Evolutionary conservation across 2,329 filamentous ascomycete species (phyloP).

Genomic region (Neopestalotiopsis sp.): DNA sequence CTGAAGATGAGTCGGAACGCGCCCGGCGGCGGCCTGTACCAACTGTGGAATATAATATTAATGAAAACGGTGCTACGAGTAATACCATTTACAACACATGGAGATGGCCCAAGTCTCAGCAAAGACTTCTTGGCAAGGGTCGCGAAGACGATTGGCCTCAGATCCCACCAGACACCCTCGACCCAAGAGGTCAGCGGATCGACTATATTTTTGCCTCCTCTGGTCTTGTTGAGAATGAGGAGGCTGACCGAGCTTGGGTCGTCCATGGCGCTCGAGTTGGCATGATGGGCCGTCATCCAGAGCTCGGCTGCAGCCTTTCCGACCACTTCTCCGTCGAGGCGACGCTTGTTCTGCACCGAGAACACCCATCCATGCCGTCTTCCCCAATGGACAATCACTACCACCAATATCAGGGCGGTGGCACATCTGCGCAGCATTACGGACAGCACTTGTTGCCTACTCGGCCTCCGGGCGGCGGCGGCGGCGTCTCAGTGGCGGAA

Average conservation of each 20-base stretch:
- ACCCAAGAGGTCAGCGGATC: slow-evolving; percentile 81
- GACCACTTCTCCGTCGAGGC: slow-evolving; percentile 94
- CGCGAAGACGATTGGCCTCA: slow-evolving; percentile 54
- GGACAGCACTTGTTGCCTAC: slow-evolving; percentile 16
- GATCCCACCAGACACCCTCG: slow-evolving; percentile 68
- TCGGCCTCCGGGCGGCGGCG: slow-evolving; percentile 22
- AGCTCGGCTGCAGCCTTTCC: slow-evolving; percentile 82
- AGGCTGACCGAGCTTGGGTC: slow-evolving; percentile 59
- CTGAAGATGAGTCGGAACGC: slow-evolving; percentile 70
- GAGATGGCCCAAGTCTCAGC: slow-evolving; percentile 80
- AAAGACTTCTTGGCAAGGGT: slow-evolving; percentile 69
- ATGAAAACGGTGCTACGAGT: slow-evolving; percentile 84
- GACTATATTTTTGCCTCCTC: slow-evolving; percentile 91
- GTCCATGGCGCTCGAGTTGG: slow-evolving; percentile 75
- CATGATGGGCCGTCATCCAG: slow-evolving; percentile 82
- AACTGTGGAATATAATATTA: slow-evolving; percentile 77
- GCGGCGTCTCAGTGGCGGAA: slow-evolving; percentile 24
- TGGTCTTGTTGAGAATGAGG: slow-evolving; percentile 41
- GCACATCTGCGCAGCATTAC: not conserved
- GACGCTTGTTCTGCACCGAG: slow-evolving; percentile 62
- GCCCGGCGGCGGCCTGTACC: slow-evolving; percentile 71
- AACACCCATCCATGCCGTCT: slow-evolving; percentile 10
- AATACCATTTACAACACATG: slow-evolving; percentile 90
- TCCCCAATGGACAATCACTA: slow-evolving; percentile 3
- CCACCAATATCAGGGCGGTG: not conserved